These are phyloP conservation scores for Penicillium sp. DNA, from an alignment of 2,329 filamentous ascomycete genomes.

Conservation along the genomic window DNA sequence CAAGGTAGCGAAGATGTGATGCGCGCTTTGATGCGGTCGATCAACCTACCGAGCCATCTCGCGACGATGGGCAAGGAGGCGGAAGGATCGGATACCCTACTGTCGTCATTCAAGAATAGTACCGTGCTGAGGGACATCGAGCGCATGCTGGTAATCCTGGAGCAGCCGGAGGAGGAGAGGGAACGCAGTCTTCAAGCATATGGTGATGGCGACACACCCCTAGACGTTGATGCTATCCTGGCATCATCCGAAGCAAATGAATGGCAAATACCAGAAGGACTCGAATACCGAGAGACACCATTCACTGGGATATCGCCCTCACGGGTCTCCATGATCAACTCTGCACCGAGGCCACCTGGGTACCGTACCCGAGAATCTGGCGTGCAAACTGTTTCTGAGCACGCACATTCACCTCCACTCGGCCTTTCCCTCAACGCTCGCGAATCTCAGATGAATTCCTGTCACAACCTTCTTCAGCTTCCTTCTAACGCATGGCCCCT, in stretches of 20 bases:
- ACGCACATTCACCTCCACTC: slow-evolving; percentile 9
- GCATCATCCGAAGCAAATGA: slow-evolving; percentile 36
- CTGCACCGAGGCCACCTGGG: slow-evolving; percentile 15
- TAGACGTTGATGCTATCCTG: slow-evolving; percentile 37
- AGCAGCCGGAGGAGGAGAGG: slow-evolving; percentile 45
- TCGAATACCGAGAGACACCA: slow-evolving; percentile 26
- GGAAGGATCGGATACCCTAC: slow-evolving; percentile 59
- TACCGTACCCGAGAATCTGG: slow-evolving; percentile 32
- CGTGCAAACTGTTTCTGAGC: slow-evolving; percentile 30
- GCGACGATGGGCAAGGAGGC: slow-evolving; percentile 44
- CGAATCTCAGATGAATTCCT: slow-evolving; percentile 16
- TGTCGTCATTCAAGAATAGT: slow-evolving; percentile 66
- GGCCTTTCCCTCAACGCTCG: slow-evolving; percentile 6
- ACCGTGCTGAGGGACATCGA: slow-evolving; percentile 66
- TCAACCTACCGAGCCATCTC: slow-evolving; percentile 44
- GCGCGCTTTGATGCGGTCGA: slow-evolving; percentile 56
- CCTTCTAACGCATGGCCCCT: slow-evolving; percentile 56
- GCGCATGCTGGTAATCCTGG: slow-evolving; percentile 57
- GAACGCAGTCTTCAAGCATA: slow-evolving; percentile 33
- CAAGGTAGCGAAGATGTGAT: slow-evolving; percentile 63
- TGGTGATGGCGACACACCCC: slow-evolving; percentile 33
- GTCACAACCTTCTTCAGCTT: slow-evolving; percentile 51
- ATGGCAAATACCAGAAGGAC: slow-evolving; percentile 39
- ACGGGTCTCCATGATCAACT: slow-evolving; percentile 26
- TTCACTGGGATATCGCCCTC: slow-evolving; percentile 32